Evolutionary conservation across 2,329 filamentous ascomycete genomes (phyloP), one percentile per base, ranked within the genome.

Genomic region (Fusarium transvaalense): DNA sequence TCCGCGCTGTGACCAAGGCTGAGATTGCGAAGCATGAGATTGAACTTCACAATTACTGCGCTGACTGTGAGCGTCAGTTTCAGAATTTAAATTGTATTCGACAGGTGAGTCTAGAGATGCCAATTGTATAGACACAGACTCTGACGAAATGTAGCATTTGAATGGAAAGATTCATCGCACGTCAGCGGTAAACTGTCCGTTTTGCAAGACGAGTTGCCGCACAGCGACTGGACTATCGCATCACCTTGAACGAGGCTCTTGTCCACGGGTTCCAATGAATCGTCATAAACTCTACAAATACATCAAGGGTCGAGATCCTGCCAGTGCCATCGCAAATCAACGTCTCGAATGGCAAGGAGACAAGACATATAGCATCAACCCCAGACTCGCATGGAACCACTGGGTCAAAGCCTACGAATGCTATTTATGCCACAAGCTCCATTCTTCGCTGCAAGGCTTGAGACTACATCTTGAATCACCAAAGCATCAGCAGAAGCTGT

Each of bases 191-290:
- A 42, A 35, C 4, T 91, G 88, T 53, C 87, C 85, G 0, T 90
- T 87, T 73, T 91, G 88, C 77, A 74, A 78, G 41, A 56, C 37
- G 3, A 27, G 10, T 5, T 86, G 80, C 63, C 77, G 81, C 7
- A 84, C 84, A 0, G 86, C 87, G 3, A 86, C 83, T 0, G 88
- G 86, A 10, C 69, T 89, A 4, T 74, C 78, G 0, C 79, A 88
- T 73, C 86, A 91, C 68, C 75, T 91, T 3, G 88, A 91, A 67
- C 77, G 71, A 1, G 84, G 84, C n/a, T 74, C 78, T 1, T 91
- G 88, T 56, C 81, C 81, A 0, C 74, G 74, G 0, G 83, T 85
- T 0, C 76, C 74, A 0, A 39, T 89, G 4, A 81, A 85, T 71
- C 83, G 84, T 6, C 81, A 86, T 10, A 75, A 69, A 6, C 79